Base-by-base conservation (phyloP, 371 early-diverging fungal species). In the Mortierella sp. region DNA sequence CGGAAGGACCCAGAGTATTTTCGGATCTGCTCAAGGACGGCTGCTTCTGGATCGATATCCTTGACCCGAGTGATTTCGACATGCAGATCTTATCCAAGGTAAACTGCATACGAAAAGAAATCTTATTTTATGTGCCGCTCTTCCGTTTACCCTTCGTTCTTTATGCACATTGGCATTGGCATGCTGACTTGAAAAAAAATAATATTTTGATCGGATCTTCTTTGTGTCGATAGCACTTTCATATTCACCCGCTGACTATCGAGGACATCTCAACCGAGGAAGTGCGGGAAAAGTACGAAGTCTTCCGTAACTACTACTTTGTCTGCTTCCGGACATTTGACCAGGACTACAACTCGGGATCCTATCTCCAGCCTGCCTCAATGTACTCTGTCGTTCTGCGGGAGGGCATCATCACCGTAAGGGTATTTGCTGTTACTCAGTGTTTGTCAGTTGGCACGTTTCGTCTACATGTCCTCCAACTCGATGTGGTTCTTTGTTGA, bases 221-320 rank as follows among this genome's bases (percentile, higher is more conserved):
- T 10, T 65, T 38, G 8, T 54, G 24, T 16, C 51, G 14, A 32
- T 79, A 91, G 88, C 88, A 92, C 8, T 95, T 96, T 71, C 89
- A 89, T 74, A 93, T 98, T 46, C 99, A 98, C 80, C 97, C 99
- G 29, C 87, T 98, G 65, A 98, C 98, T 0, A 92, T 92, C 35
- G 98, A 98, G 89, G 99, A 98, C 78, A 96, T 98, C 75, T 92
- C 93, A 81, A 96, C 95, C 73, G 95, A 97, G 82, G 98, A 98
- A 68, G 93, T 92, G 43, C 92, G 98, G 7, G 98, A 98, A 84
- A 99, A 99, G 83, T 97, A 97, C 81, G 98, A 98, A 83, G 92
- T 96, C 24, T 98, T 97, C 76, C 88, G 92, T 35, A 95, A 95
- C 75, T 99, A 99, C 89, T 96, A 96, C 79, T 98, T 98, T 91